Percentiles rank a stretch among this genome's conserved stretches.
Evolutionary conservation across 2,329 filamentous ascomycete species (phyloP).

Genomic region (Trichophyton schoenleinii): DNA sequence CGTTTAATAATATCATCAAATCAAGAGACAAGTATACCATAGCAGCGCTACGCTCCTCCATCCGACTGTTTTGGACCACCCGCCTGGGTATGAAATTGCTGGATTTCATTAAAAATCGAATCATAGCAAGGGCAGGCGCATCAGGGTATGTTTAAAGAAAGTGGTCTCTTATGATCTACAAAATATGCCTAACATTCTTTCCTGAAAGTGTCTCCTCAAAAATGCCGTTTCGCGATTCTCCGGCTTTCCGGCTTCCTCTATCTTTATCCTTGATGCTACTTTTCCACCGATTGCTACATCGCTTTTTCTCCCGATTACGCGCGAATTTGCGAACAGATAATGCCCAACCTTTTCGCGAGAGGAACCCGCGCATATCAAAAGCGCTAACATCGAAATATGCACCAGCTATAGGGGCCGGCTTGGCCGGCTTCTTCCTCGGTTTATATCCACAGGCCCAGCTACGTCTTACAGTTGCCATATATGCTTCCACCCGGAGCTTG

Average conservation of each 20-base stretch:
- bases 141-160: not conserved
- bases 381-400: slow-evolving; percentile 72
- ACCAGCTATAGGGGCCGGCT: slow-evolving; percentile 76
- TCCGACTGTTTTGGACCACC: slow-evolving; percentile 57
- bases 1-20: slow-evolving; percentile 40
- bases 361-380: slow-evolving; percentile 64
- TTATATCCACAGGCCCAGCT: slow-evolving; percentile 60
- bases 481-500: slow-evolving; percentile 63
- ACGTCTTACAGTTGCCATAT: slow-evolving; percentile 70
- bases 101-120: not conserved
- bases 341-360: slow-evolving; percentile 64
- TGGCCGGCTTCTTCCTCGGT: slow-evolving; percentile 72
- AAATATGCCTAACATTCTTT: not conserved
- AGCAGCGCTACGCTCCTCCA: slow-evolving; percentile 55
- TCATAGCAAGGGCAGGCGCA: not conserved
- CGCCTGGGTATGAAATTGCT: slow-evolving; percentile 45
- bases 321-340: slow-evolving; percentile 66
- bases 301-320: slow-evolving; percentile 73
- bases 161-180: not conserved
- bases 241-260: slow-evolving; percentile 63
- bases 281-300: slow-evolving; percentile 76
- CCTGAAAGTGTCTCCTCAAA: slow-evolving; percentile 22
- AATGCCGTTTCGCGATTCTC: slow-evolving; percentile 40
- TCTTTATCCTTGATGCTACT: slow-evolving; percentile 77
- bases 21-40: slow-evolving; percentile 55